Evolutionary conservation across 768 basidiomycete genomes (phyloP).

Genomic region (Termitomyces sp.): DNA sequence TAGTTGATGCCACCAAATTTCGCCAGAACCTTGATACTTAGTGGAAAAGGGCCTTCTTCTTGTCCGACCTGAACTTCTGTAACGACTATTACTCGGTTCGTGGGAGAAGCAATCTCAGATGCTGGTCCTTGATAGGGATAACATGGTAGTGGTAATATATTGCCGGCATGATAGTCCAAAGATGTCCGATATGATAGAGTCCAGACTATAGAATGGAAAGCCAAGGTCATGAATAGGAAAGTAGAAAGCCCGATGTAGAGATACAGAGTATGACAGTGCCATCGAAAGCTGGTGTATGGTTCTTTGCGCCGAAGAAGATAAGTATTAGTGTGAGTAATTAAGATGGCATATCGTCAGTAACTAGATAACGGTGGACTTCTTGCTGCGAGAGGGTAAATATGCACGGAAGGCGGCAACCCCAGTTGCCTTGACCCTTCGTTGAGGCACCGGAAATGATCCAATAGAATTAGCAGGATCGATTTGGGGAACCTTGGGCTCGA

Average conservation of each 20-base stretch:
- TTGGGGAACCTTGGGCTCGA: slow-evolving; percentile 10
- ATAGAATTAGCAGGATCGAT: slow-evolving; percentile 23
- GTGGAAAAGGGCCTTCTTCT: background rate
- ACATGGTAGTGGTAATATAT: background rate
- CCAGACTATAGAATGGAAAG: background rate
- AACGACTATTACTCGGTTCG: background rate
- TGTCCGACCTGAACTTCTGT: background rate
- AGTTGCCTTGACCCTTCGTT: slow-evolving; percentile 15
- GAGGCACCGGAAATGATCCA: slow-evolving; percentile 24
- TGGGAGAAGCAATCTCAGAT: background rate
- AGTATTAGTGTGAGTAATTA: background rate
- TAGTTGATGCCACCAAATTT: background rate
- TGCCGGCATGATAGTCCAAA: background rate
- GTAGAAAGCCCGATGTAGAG: no score
- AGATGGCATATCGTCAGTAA: background rate
- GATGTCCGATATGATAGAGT: background rate
- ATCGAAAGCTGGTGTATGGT: background rate
- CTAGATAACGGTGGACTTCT: background rate
- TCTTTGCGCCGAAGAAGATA: background rate
- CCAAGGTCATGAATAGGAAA: background rate
- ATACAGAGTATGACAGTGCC: background rate
- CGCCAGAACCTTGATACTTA: background rate
- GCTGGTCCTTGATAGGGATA: background rate
- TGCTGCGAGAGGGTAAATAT: slow-evolving; percentile 20
- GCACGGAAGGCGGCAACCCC: slow-evolving; percentile 23